phyloP scores from a whole-genome alignment of 371 early-diverging fungal genomes.

The Mortierella sp. region DNA sequence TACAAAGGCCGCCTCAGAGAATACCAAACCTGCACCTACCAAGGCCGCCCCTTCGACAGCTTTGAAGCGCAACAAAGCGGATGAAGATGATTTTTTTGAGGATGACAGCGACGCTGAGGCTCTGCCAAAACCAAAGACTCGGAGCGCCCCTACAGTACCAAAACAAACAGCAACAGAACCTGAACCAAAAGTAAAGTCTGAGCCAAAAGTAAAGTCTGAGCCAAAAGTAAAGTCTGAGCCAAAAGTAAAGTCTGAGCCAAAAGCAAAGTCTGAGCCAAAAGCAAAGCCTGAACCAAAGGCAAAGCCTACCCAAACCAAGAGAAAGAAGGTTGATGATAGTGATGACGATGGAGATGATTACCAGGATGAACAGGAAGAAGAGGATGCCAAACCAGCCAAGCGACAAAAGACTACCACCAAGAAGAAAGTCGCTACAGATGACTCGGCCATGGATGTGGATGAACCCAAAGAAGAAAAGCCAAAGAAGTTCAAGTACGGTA shows the following conservation, averaged over 20 bases:
- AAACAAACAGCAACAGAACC: constrained; percentile 5
- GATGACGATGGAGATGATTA: constrained; percentile 39
- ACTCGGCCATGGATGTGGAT: constrained; percentile 48
- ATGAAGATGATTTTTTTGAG: constrained; percentile 40
- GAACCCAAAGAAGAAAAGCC: constrained; percentile 23
- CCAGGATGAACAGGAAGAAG: constrained; percentile 33
- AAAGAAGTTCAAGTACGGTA: constrained; percentile 43
- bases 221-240: constrained; percentile 6
- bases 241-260: constrained; percentile 21
- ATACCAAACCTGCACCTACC: constrained; percentile 1
- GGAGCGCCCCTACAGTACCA: constrained; percentile 9
- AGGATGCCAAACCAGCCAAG: constrained; percentile 37
- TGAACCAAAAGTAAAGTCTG: neutral
- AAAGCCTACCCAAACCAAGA: constrained; percentile 10
- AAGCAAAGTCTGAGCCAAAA: constrained; percentile 1
- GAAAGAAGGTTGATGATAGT: constrained; percentile 19
- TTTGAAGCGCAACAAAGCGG: constrained; percentile 26
- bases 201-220: constrained; percentile 28
- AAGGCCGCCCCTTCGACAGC: neutral
- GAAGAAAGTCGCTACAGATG: constrained; percentile 16
- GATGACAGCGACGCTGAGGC: constrained; percentile 32
- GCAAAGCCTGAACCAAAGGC: constrained; percentile 13
- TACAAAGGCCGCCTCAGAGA: neutral
- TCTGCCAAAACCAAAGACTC: constrained; percentile 17
- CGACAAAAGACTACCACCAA: constrained; percentile 22